These are phyloP conservation scores for Lasiodiplodia theobromae DNA, from an alignment of 2,329 filamentous ascomycete genomes.

Conservation along the genomic window DNA sequence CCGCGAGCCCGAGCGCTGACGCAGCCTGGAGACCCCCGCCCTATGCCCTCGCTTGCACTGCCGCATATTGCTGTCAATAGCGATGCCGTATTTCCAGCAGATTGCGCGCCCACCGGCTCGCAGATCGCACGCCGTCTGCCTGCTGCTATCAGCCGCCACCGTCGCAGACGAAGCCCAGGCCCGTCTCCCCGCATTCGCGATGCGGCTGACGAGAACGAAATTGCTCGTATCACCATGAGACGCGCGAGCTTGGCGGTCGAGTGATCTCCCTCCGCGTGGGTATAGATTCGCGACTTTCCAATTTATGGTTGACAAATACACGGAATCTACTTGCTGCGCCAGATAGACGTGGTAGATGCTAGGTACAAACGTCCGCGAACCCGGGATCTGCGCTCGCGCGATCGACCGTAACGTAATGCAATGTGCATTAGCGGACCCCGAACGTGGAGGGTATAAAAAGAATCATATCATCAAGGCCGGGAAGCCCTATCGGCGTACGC, in stretches of 20 bases:
- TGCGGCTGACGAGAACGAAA: slow-evolving; percentile 16
- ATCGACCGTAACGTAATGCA: slow-evolving; percentile 24
- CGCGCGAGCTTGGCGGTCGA: slow-evolving; percentile 5
- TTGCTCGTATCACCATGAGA: slow-evolving; percentile 26
- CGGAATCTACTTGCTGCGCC: not conserved
- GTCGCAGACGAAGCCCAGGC: not conserved
- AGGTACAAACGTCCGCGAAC: not conserved
- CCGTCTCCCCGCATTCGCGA: slow-evolving; percentile 18
- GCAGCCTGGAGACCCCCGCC: slow-evolving; percentile 2
- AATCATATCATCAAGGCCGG: not conserved
- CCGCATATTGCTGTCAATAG: slow-evolving; percentile 3
- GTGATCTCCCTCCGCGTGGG: not conserved
- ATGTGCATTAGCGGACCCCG: slow-evolving; percentile 16
- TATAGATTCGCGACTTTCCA: not conserved
- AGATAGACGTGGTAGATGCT: not conserved
- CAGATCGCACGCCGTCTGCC: slow-evolving; percentile 7
- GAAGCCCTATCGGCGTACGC: slow-evolving; percentile 10
- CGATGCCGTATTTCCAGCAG: slow-evolving; percentile 17
- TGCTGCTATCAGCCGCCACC: not conserved
- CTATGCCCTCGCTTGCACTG: slow-evolving; percentile 3
- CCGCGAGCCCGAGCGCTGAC: not conserved
- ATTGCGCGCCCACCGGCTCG: slow-evolving; percentile 13
- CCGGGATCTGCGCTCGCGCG: slow-evolving; percentile 8
- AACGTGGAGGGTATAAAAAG: slow-evolving; percentile 17
- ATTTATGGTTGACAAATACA: not conserved